phyloP scores from a whole-genome alignment of 306 rosid species.

The Cucurbita pepo region DNA sequence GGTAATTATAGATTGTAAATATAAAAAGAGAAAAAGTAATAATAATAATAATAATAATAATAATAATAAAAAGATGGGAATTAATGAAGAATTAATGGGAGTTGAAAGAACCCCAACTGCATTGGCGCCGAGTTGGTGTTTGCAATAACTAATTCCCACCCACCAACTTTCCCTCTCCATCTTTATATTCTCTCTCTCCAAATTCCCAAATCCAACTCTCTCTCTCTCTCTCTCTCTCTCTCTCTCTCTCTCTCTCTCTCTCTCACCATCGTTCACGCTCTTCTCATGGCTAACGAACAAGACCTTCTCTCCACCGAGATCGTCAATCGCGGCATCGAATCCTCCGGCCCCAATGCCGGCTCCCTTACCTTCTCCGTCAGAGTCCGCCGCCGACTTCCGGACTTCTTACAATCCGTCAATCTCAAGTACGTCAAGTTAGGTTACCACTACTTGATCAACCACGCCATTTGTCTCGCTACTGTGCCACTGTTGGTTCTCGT shows the following conservation, averaged over 20 bases:
- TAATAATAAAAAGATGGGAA: neutral
- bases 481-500: constrained; percentile 64
- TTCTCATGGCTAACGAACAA: constrained; percentile 50
- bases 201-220: neutral
- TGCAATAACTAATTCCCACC: constrained; percentile 52
- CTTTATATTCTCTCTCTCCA: neutral
- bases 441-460: constrained; percentile 77
- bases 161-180: constrained; percentile 7
- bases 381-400: constrained; percentile 71
- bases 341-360: constrained; percentile 86
- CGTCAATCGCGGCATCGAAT: constrained; percentile 75
- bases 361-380: constrained; percentile 73
- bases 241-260: neutral
- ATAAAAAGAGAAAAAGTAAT: neutral
- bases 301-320: constrained; percentile 78
- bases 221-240: neutral
- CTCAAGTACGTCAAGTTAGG: constrained; percentile 91
- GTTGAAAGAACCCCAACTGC: constrained; percentile 55
- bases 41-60: neutral
- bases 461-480: constrained; percentile 69
- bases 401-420: constrained; percentile 80
- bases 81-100: constrained; percentile 50
- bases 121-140: constrained; percentile 32
- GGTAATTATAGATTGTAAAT: neutral
- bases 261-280: neutral